A percentile compares a stretch with the other conserved stretches of the same genome.
Evolutionary conservation across 495 filamentous ascomycete species (phyloP).

Genomic region (Xylaria scruposa): DNA sequence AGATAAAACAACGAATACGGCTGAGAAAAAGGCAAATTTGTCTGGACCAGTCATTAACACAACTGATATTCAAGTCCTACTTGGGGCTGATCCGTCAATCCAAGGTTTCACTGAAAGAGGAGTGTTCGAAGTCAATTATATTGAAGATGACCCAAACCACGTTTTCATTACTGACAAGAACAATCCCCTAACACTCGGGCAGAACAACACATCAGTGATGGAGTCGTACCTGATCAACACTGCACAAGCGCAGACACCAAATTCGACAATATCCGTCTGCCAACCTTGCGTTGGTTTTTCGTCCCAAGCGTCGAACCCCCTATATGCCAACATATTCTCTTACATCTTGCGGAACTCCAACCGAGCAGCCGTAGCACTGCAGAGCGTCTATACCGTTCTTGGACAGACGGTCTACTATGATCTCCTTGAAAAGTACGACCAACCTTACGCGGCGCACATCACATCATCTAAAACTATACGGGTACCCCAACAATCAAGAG

Average conservation of each 20-base stretch:
- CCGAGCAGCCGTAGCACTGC: constrained; percentile 5
- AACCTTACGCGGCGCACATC: background rate
- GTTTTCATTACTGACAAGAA: background rate
- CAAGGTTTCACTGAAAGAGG: constrained; percentile 8
- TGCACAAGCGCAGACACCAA: constrained; percentile 1
- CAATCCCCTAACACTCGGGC: background rate
- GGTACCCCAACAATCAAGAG: background rate
- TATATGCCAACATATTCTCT: constrained; percentile 11
- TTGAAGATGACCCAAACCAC: background rate
- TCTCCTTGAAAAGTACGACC: constrained; percentile 4
- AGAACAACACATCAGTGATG: background rate
- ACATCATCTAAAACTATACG: constrained; percentile 1
- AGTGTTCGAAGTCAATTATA: background rate
- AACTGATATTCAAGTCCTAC: background rate
- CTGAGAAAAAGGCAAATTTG: background rate
- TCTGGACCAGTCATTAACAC: constrained; percentile 1
- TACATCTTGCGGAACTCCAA: background rate
- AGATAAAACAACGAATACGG: background rate
- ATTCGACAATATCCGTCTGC: constrained; percentile 8
- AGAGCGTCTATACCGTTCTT: constrained; percentile 6
- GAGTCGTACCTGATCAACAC: constrained; percentile 8
- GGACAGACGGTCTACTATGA: constrained; percentile 9
- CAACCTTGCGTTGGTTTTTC: background rate
- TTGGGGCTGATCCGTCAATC: constrained; percentile 8
- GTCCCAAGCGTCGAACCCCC: background rate